Conservation (phyloP, 148 eudicot genomes). For the Amaranthus palmeri region DNA sequence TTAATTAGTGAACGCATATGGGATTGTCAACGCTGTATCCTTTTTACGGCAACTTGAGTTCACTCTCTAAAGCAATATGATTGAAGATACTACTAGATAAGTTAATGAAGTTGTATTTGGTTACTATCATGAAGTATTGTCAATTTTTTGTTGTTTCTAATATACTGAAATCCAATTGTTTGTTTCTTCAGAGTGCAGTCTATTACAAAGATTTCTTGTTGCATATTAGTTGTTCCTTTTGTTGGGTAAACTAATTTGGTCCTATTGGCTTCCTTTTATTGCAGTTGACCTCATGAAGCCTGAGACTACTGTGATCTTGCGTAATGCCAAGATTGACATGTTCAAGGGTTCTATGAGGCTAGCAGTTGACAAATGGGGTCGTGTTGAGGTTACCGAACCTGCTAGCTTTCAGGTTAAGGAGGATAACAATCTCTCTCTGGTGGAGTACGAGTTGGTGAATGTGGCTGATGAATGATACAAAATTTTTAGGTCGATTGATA, state of each 20-base stretch:
- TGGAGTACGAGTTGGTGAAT: slow-evolving; percentile 37
- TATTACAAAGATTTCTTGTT: neutral
- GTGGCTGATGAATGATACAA: slow-evolving; percentile 26
- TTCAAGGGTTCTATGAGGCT: slow-evolving; percentile 29
- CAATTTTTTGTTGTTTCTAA: too few species aligned
- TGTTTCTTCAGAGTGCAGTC: too few species aligned
- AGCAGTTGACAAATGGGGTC: slow-evolving; percentile 30
- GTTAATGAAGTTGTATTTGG: too few species aligned
- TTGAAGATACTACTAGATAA: too few species aligned
- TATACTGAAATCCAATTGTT: too few species aligned
- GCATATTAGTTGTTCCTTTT: neutral
- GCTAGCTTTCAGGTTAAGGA: slow-evolving; percentile 33
- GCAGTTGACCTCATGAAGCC: slow-evolving; percentile 36
- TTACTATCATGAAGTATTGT: too few species aligned
- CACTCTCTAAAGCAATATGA: too few species aligned
- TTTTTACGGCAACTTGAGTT: too few species aligned
- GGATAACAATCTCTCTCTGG: slow-evolving; percentile 33
- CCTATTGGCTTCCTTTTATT: neutral
- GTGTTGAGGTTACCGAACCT: slow-evolving; percentile 35
- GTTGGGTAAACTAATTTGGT: neutral
- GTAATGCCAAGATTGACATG: slow-evolving; percentile 32
- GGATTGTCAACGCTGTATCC: too few species aligned
- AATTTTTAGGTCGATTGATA: slow-evolving; percentile 16
- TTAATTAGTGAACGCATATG: too few species aligned
- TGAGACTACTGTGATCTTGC: slow-evolving; percentile 29